Evolutionary conservation across 1,284 basidiomycete genomes (phyloP), one percentile per base, ranked within the genome.

Genomic region (Malassezia psittaci): DNA sequence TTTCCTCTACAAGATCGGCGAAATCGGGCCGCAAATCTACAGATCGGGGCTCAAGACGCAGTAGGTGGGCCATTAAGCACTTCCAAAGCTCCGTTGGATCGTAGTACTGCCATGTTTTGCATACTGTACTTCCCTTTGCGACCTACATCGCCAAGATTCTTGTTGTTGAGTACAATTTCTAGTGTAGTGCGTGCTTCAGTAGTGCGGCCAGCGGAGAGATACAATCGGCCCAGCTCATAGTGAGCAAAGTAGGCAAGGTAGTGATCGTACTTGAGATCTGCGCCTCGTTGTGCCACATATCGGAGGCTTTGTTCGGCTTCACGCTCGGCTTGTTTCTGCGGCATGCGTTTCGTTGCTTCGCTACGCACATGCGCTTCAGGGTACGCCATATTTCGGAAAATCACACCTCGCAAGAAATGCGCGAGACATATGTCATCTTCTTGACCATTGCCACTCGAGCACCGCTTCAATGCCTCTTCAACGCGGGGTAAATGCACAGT

Each of bases 221-320:
- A 66, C 48, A 74, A 54, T 7, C 72, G 50, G 3, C 70, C 72
- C 24, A 74, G 58, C 57, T 74, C 72, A 55, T 74, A 74, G 54
- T 72, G 69, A 11, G 66, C 63, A 62, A 74, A 74, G 66, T 74
- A 74, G 13, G 69, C 57, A 21, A 74, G 54, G 59, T 69, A 74
- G 60, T 73, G 70, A 36, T 74, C 72, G 18, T 64, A 57, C 21
- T 57, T 54, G 15, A 73, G 45, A 49, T 64, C 58, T 10, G 54
- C 46, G 12, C 65, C 67, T 35, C 66, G 57, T 12, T 65, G 52
- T 18, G 72, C 54, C 10, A 74, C 72, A 12, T 52, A 65, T 24
- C 54, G 61, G 49, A 74, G 57, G 39, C 55, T 61, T 45, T 64
- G 53, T 52, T 67, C 62, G 11, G 69, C 68, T 45, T 67, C 65